Base-by-base conservation (phyloP, 257 asterid genomes). In the Solanum dulcamara region DNA sequence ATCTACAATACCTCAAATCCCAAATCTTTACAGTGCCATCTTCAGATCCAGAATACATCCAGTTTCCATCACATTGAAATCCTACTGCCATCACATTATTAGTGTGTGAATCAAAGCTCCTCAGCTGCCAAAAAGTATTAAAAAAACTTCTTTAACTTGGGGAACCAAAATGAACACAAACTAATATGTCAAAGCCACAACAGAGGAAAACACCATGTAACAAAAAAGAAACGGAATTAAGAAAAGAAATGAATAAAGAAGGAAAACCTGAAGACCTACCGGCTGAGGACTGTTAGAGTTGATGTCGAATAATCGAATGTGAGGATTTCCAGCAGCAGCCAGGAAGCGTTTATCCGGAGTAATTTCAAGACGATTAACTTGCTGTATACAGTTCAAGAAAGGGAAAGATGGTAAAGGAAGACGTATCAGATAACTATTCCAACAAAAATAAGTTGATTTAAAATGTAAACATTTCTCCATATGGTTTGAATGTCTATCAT, bases 11-110 rank as follows among this genome's bases (percentile, higher is more conserved):
- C 98, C 99, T 92, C 89, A 96, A 88, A 80, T 96, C 99, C 99
- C 99, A 96, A 83, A 96, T 93, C 90, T 96, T 96, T 26, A 96
- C 98, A 22, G 99, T 96, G 86, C 99, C 99, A 89, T 96, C 99
- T 92, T 96, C 99, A 84, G 99, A 96, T 85, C 99, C 99, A 7
- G 98, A 96, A 87, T 95, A 96, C 99, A 96, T 96, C 98, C 98
- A 96, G 79, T 95, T 94, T 60, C 98, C 98, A 88, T 96, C 99
- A 86, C 99, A 94, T 86, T 92, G 98, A 90, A 96, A 96, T 81
- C 99, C 99, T 86, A 96, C 97, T 62, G 99, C 99, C 99, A 94
- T 96, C 37, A 96, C 99, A 85, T 96, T 96, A 86, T 90, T 96
- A 77, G 98, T 96, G 88, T 95, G 99, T 10, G 99, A 94, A 85